Conservation (phyloP, 129 eudicot species). For the Saussurea involucrata region DNA sequence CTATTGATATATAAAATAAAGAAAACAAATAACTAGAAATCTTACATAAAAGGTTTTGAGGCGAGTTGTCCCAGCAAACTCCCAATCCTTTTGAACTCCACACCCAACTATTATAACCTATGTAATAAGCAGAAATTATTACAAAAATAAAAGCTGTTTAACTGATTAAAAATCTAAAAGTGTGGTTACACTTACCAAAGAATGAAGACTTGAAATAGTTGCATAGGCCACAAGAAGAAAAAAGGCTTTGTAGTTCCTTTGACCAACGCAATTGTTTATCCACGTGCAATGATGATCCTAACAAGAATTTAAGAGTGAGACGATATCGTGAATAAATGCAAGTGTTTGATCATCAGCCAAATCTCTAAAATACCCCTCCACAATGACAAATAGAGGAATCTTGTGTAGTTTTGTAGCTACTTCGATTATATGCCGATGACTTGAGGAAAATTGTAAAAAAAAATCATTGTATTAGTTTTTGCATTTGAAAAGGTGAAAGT, state of each 20-base stretch:
- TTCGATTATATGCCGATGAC: not conserved
- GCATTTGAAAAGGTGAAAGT: constrained; percentile 10
- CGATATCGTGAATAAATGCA: not conserved
- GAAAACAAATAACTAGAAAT: not conserved
- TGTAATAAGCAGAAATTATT: constrained; percentile 10
- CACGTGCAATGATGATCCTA: constrained; percentile 92
- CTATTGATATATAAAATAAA: no score
- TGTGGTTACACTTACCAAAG: constrained; percentile 38
- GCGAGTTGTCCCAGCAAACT: constrained; percentile 25
- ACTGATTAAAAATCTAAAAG: not conserved
- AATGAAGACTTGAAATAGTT: constrained; percentile 52
- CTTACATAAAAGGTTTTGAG: constrained; percentile 76
- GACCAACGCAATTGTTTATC: constrained; percentile 90
- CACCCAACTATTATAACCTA: constrained; percentile 48
- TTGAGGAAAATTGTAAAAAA: not conserved
- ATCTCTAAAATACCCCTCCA: not conserved
- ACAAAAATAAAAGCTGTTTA: not conserved
- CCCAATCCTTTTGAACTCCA: constrained; percentile 61
- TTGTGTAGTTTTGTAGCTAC: not conserved
- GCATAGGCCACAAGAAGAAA: constrained; percentile 59
- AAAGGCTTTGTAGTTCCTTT: constrained; percentile 71
- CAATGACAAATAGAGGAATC: not conserved
- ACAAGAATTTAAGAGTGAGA: constrained; percentile 10
- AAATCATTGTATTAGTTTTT: not conserved
- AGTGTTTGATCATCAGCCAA: not conserved